Conservation (phyloP, 2,329 filamentous ascomycete genomes). For the Aspergillus brasiliensis region DNA sequence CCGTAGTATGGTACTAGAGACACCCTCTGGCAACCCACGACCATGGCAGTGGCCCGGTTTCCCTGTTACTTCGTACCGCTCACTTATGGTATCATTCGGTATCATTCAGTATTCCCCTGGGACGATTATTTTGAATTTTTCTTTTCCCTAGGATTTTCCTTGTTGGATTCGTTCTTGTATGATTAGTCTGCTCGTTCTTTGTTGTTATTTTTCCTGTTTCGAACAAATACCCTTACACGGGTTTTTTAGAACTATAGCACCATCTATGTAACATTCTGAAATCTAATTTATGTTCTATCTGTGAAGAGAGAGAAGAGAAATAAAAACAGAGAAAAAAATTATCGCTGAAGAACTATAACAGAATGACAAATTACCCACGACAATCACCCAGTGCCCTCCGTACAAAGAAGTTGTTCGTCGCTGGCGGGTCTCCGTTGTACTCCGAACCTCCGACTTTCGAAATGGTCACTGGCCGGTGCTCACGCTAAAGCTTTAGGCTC, state of each 20-base stretch:
- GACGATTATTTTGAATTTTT: not conserved
- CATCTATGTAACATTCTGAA: not conserved
- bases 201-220: not conserved
- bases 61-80: not conserved
- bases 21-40: no score
- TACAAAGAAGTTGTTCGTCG: slow-evolving; percentile 3
- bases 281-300: not conserved
- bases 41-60: not conserved
- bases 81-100: not conserved
- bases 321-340: not conserved
- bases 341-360: not conserved
- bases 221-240: not conserved
- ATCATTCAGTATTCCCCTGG: not conserved
- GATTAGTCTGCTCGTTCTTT: not conserved
- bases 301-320: not conserved
- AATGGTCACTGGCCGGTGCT: slow-evolving; percentile 16
- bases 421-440: not conserved
- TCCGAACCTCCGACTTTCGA: not conserved
- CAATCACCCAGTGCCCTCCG: not conserved
- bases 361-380: not conserved
- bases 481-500: slow-evolving; percentile 18
- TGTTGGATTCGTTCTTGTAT: not conserved
- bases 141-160: not conserved
- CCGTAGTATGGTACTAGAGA: no score
- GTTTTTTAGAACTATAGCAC: not conserved